Base-by-base conservation (phyloP, 305 asterid species). In the Euphrasia arctica region DNA sequence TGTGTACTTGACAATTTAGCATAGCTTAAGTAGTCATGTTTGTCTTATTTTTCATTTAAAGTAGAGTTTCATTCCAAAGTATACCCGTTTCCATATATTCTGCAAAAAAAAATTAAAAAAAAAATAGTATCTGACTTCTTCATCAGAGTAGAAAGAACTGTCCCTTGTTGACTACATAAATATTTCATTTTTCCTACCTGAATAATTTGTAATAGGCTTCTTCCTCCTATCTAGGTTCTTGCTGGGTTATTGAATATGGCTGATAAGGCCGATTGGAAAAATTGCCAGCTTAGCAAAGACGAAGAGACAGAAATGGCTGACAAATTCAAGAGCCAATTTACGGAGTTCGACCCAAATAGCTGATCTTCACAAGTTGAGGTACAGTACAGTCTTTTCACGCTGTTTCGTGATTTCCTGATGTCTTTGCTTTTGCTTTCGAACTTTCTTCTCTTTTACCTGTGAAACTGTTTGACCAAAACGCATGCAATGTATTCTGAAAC, bases 201-300 rank as follows among this genome's bases (percentile, higher is more conserved):
- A 25, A 25, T 6, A 54, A 18, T 25, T 54, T 54, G 31, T 52
- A 25, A 2, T 54, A 29, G 34, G 34, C 32, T 54, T 52, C 58
- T 15, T 54, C 58, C 10, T 22, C 36, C 58, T 22, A 64, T 66
- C 64, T 70, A 93, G 98, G 98, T 93, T 72, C 75, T 93, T 72
- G 98, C 98, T 64, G 98, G 98, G 70, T 82, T 93, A 81, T 71
- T 93, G 82, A 90, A 90, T 66, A 73, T 80, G 75, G 89, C 98
- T 50, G 95, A 88, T 71, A 88, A 83, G 68, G 97, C 97, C 67
- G 97, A 93, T 75, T 93, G 98, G 98, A 82, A 92, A 74, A 88
- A 90, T 66, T 85, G 92, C 80, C 85, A 84, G 80, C 81, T 86
- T 39, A 78, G 83, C 71, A 88, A 81, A 77, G 97, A 86, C 5